phyloP scores from a whole-genome alignment of 345 rosid genomes.

The Schrenkiella parvula region DNA sequence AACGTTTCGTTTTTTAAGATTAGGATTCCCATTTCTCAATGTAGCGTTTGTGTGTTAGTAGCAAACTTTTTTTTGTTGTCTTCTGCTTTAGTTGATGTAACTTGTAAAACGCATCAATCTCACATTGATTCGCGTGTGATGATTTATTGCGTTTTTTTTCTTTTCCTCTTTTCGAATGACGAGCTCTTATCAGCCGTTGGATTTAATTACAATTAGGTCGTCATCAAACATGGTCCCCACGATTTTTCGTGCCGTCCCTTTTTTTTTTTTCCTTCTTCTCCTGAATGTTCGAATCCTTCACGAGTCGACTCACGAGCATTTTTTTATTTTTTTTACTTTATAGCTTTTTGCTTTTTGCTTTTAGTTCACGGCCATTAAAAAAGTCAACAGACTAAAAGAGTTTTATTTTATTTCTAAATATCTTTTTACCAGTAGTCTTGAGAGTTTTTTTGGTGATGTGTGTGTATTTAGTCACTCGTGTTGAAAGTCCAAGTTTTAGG shows the following conservation, averaged over 20 bases:
- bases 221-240: conserved; percentile 29
- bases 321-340: neutral
- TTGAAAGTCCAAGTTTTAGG: conserved; percentile 18
- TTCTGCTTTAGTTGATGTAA: conserved; percentile 27
- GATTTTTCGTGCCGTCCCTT: conserved; percentile 21
- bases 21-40: conserved; percentile 30
- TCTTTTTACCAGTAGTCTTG: neutral
- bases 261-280: conserved; percentile 3
- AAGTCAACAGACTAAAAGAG: conserved; percentile 4
- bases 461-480: conserved; percentile 16
- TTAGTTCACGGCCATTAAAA: conserved; percentile 19
- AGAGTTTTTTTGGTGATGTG: conserved; percentile 1
- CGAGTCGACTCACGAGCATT: conserved; percentile 23
- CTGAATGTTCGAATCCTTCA: conserved; percentile 29
- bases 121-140: conserved; percentile 35
- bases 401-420: neutral
- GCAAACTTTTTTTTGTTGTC: conserved; percentile 4
- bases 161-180: neutral
- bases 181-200: conserved; percentile 22
- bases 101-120: conserved; percentile 28
- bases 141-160: conserved; percentile 1
- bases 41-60: neutral
- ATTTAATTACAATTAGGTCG: conserved; percentile 9
- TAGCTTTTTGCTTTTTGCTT: neutral
- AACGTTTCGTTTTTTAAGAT: neutral